Conservation (phyloP, 2,329 filamentous ascomycete species). For the Fusarium sp. region DNA sequence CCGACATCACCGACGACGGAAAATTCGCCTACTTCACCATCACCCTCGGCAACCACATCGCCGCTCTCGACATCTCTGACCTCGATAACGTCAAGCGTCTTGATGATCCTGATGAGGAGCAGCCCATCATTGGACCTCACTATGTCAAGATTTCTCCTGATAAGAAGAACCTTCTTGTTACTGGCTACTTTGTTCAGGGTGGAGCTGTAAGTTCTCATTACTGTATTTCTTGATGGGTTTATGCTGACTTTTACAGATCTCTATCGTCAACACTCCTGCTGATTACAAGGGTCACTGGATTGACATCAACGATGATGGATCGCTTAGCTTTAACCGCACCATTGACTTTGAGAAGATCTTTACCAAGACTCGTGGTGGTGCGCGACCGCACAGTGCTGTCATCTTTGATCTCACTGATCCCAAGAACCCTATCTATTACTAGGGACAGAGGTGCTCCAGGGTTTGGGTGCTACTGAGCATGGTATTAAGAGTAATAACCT, state of each 20-base stretch:
- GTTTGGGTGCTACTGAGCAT: no score
- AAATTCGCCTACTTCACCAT: constrained; percentile 68
- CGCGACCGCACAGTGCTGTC: constrained; percentile 65
- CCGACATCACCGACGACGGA: constrained; percentile 67
- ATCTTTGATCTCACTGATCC: constrained; percentile 67
- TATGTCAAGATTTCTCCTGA: constrained; percentile 72
- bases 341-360: constrained; percentile 67
- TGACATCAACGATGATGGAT: constrained; percentile 64
- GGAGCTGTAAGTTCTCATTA: constrained; percentile 54
- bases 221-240: accelerated
- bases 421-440: constrained; percentile 61
- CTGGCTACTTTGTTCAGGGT: constrained; percentile 73
- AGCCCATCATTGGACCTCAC: constrained; percentile 69
- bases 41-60: constrained; percentile 69
- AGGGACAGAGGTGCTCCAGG: background rate
- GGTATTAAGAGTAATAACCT: no score
- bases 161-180: constrained; percentile 71
- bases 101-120: constrained; percentile 66
- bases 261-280: constrained; percentile 67
- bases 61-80: constrained; percentile 51
- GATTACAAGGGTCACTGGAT: constrained; percentile 72
- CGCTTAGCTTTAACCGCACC: constrained; percentile 67
- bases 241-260: constrained; percentile 50
- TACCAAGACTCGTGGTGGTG: constrained; percentile 61
- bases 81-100: constrained; percentile 68